These are phyloP conservation scores for Teunomyces panamensis DNA, from an alignment of 805 yeast genomes.

Conservation along the genomic window DNA sequence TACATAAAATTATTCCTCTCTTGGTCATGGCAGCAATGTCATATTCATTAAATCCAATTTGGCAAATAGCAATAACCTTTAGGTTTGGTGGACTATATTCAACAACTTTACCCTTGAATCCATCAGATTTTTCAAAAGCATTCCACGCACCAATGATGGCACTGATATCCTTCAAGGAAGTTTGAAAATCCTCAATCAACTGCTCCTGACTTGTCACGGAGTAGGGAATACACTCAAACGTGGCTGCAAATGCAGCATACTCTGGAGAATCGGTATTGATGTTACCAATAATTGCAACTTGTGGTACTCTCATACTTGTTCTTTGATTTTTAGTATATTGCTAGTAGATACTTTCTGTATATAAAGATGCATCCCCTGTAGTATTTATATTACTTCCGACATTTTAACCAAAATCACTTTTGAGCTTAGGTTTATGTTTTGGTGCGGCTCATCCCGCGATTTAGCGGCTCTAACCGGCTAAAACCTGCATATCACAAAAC, in stretches of 20 bases:
- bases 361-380: background rate
- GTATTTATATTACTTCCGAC: background rate
- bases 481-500: background rate
- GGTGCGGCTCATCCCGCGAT: slow-evolving; percentile 4
- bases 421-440: no score
- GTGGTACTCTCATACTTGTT: slow-evolving; percentile 11
- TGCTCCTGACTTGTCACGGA: slow-evolving; percentile 13
- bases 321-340: no score
- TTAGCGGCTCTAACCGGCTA: slow-evolving; percentile 6
- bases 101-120: slow-evolving; percentile 19
- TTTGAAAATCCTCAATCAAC: slow-evolving; percentile 15
- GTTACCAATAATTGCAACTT: slow-evolving; percentile 22
- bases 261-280: slow-evolving; percentile 14
- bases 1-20: slow-evolving; percentile 21
- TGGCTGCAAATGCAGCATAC: slow-evolving; percentile 15
- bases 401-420: background rate
- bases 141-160: slow-evolving; percentile 27
- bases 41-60: slow-evolving; percentile 22
- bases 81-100: slow-evolving; percentile 15
- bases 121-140: slow-evolving; percentile 18
- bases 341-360: no score
- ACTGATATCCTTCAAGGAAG: slow-evolving; percentile 14
- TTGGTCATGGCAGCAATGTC: slow-evolving; percentile 16
- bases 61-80: slow-evolving; percentile 20
- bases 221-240: slow-evolving; percentile 18